A percentile compares a stretch with the other conserved stretches of the same genome.
Evolutionary conservation across 305 asterid genomes (phyloP).

Genomic region (Plantago coronopus): DNA sequence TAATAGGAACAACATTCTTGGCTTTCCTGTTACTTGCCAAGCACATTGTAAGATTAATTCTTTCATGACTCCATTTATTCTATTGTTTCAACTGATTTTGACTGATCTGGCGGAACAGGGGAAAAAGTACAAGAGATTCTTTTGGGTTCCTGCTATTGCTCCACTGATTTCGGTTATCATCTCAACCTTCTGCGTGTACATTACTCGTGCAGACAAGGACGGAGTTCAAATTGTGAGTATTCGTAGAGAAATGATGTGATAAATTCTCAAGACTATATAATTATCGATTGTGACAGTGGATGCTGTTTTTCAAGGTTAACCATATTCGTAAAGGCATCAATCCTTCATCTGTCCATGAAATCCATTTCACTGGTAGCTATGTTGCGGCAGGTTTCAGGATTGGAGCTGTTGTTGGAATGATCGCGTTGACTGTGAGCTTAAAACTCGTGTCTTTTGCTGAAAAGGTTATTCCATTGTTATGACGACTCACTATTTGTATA

Average conservation of each 20-base stretch:
- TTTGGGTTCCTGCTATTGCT: conserved; percentile 86
- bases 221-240: conserved; percentile 65
- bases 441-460: neutral
- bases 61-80: neutral
- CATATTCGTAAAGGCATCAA: conserved; percentile 60
- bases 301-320: conserved; percentile 31
- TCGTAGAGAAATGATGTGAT: too few relatives aligned
- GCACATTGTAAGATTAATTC: conserved; percentile 36
- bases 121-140: conserved; percentile 57
- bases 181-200: conserved; percentile 62
- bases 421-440: conserved; percentile 54
- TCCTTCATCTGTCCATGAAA: conserved; percentile 51
- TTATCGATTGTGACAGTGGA: neutral
- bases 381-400: conserved; percentile 52
- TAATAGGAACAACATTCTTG: conserved; percentile 43
- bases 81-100: neutral
- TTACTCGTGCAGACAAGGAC: conserved; percentile 64
- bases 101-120: conserved; percentile 39
- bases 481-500: neutral
- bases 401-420: conserved; percentile 56
- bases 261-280: neutral
- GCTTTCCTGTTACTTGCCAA: conserved; percentile 36
- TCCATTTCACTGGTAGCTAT: conserved; percentile 58
- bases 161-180: conserved; percentile 72
- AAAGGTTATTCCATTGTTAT: neutral